phyloP scores from a whole-genome alignment of 1,139 yeast species.

The Hyphopichia fennica region DNA sequence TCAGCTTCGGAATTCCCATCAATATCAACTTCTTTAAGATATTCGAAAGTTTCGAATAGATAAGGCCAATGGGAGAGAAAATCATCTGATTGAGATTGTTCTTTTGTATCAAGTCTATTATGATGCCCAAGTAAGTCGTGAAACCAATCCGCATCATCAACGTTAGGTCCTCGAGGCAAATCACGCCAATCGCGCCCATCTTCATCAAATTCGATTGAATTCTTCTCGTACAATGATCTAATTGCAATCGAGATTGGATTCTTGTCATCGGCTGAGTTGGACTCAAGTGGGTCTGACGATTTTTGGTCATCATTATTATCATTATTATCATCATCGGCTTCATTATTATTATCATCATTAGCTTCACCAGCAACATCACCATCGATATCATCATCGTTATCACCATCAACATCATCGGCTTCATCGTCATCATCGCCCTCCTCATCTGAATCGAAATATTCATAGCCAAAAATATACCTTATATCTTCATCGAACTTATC shows the following conservation, averaged over 20 bases:
- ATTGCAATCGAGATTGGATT: constrained; percentile 28
- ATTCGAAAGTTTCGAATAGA: constrained; percentile 28
- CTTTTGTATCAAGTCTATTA: constrained; percentile 16
- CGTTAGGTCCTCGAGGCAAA: constrained; percentile 58
- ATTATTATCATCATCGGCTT: background rate
- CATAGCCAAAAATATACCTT: constrained; percentile 67
- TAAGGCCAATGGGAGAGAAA: constrained; percentile 34
- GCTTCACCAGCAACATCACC: constrained; percentile 4
- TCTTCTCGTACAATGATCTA: constrained; percentile 23
- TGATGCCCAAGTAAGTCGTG: constrained; percentile 15
- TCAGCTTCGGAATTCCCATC: constrained; percentile 29
- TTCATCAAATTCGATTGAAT: constrained; percentile 50
- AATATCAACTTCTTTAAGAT: constrained; percentile 21
- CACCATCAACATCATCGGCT: constrained; percentile 4
- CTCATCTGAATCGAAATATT: constrained; percentile 35
- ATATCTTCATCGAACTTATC: constrained; percentile 76
- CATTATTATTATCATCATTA: background rate
- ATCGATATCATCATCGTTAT: constrained; percentile 3
- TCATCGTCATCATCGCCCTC: constrained; percentile 15
- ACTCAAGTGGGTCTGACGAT: constrained; percentile 2
- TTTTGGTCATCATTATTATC: background rate
- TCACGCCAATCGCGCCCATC: constrained; percentile 71
- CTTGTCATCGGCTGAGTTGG: constrained; percentile 1
- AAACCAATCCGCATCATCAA: constrained; percentile 19
- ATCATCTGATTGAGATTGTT: constrained; percentile 19